Base-by-base conservation (phyloP, 345 rosid species). In the Nasturtium officinale region DNA sequence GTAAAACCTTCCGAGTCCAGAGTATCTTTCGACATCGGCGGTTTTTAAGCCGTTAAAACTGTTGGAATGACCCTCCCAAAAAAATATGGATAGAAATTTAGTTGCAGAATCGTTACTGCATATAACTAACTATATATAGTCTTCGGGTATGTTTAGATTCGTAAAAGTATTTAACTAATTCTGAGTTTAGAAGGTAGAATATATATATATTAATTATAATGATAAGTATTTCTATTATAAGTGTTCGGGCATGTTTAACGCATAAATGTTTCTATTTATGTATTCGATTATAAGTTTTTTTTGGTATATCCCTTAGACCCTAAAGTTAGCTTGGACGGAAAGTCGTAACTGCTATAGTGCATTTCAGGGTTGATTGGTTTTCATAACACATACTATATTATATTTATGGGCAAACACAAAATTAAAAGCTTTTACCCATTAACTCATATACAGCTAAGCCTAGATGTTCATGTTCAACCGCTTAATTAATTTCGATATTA, bases 41-140 rank as follows among this genome's bases (percentile, higher is more conserved):
- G 79, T 75, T 77, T 65, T 55, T 45, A 47, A 47, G 65, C 75
- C 72, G 72, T 71, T 77, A 40, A 64, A 71, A 57, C 80, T 77
- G 80, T 77, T 77, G 66, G 29, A 57, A 55, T 42, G 50, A 50
- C 55, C n/a, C n/a, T n/a, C n/a, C n/a, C 21, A 5, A 13, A 1
- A 47, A 63, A 63, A 26, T n/a, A 29, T 61, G 26, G 25, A 61
- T 43, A 55, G 30, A 45, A 67, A 37, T 47, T 20, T 70, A 62
- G 66, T 71, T 35, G 46, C 65, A 55, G 54, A 55, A 63, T 61
- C 59, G 73, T 58, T 46, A 53, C 64, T 42, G 35, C 55, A n/a
- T 3, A 72, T 40, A 30, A 30, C 61, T 40, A 30, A 30, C 61
- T 57, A 9, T 57, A 55, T 40, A 42, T n/a, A 42, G 17, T 6